Evolutionary conservation across 192 early-diverging fungal genomes (phyloP), one percentile per base, ranked within the genome.

Genomic region (Dissophora ornata): DNA sequence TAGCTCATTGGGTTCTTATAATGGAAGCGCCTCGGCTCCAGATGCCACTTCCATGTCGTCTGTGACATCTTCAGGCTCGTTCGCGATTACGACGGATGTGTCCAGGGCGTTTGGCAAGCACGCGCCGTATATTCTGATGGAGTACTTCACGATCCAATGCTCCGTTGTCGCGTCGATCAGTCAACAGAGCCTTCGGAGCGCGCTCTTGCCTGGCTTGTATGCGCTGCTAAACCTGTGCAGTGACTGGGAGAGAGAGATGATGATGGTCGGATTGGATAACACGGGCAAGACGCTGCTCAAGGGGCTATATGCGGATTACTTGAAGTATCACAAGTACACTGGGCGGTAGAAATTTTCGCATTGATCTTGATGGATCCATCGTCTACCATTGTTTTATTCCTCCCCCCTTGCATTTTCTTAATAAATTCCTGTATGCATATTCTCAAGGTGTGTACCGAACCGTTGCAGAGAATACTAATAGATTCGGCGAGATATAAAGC

Each of bases 151-250:
- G 21, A 86, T 91, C 40, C 90, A 90, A 50, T 73, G 81, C 2
- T 79, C 79, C 9, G 62, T 83, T 15, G 67, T 79, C 5, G 80
- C 81, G 24, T 81, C 75, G 24, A 81, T 86, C 59, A 68, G 69
- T 13, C 67, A 67, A 34, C 69, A 70, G 6, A 41, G 29, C 18
- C 69, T 84, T 4, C 85, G 83, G 62, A 71, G 74, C 22, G 82
- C 81, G 1, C 53, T 93, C 15, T 49, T 80, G 46, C 80, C 75
- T 15, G 89, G 87, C 2, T 46, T 89, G 3, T 90, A 88, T 78
- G 68, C 88, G 6, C 48, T 93, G 16, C 54, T 93, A 64, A 89
- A 90, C 66, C 62, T 93, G 58, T 90, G 89, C 55, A 84, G 79
- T 7, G 88, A 90, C 18, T 80, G 79, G 69, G 91, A 91, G 42